These are phyloP conservation scores for Phytophthora crassamura DNA, from an alignment of 352 stramenopile species.

Conservation along the genomic window DNA sequence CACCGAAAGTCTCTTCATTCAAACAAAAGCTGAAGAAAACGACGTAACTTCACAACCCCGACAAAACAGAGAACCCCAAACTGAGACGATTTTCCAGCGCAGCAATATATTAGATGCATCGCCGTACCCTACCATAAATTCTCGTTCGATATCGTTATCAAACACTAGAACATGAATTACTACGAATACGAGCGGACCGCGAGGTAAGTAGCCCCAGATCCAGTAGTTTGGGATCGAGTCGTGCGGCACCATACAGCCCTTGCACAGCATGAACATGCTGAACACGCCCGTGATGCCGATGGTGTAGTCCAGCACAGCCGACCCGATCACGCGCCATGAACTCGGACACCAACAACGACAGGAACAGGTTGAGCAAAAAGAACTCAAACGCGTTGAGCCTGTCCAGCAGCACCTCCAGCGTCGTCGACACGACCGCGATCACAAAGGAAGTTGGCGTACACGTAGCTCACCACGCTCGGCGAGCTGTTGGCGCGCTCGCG, in stretches of 20 bases:
- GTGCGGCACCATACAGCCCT: slow-evolving; percentile 79
- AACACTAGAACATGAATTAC: slow-evolving; percentile 83
- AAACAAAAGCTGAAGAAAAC: not conserved
- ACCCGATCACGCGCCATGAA: slow-evolving; percentile 76
- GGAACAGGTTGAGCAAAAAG: slow-evolving; percentile 73
- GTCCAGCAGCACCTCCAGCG: slow-evolving; percentile 56
- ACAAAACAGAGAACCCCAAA: not conserved
- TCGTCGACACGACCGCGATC: slow-evolving; percentile 65
- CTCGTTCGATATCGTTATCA: slow-evolving; percentile 3
- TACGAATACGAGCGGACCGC: slow-evolving; percentile 87
- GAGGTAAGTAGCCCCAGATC: slow-evolving; percentile 85
- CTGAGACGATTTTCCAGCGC: too few species aligned
- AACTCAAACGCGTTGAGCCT: slow-evolving; percentile 63
- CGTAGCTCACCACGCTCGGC: slow-evolving; percentile 79
- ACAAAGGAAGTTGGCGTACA: slow-evolving; percentile 69
- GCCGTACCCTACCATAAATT: too few species aligned
- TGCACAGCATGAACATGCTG: slow-evolving; percentile 83
- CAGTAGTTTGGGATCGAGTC: slow-evolving; percentile 69
- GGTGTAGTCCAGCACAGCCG: slow-evolving; percentile 80
- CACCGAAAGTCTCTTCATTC: slow-evolving; percentile 3
- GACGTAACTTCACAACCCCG: not conserved
- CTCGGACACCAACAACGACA: slow-evolving; percentile 78
- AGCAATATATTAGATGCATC: too few species aligned
- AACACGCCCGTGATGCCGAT: slow-evolving; percentile 83
- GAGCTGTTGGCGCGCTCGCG: slow-evolving; percentile 75